phyloP scores from a whole-genome alignment of 228 moss, liverwort and hornwort species.

The Sphagnum magellanicum region DNA sequence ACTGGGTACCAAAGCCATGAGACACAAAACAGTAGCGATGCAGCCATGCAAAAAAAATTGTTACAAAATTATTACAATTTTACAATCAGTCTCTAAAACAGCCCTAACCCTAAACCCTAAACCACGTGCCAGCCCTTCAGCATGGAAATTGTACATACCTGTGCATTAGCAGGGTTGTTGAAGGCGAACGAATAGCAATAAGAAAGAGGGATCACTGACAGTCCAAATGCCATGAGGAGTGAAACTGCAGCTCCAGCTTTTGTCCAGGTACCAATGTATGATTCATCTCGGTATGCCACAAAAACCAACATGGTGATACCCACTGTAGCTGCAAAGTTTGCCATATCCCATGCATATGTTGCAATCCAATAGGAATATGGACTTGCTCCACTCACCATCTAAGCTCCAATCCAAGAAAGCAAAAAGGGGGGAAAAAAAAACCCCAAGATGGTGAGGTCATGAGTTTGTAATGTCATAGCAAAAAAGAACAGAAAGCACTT shows the following conservation, averaged over 20 bases:
- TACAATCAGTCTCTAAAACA: too few relatives aligned
- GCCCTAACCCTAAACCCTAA: too few relatives aligned
- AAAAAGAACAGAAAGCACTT: too few relatives aligned
- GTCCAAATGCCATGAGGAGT: conserved; percentile 67
- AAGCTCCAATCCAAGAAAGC: background rate
- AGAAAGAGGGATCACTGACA: conserved; percentile 84
- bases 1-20: too few relatives aligned
- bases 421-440: too few relatives aligned
- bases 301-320: conserved; percentile 79
- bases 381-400: conserved; percentile 87
- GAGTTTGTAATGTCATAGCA: too few relatives aligned
- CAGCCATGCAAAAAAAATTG: too few relatives aligned
- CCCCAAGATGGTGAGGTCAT: too few relatives aligned
- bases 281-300: conserved; percentile 52
- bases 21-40: too few relatives aligned
- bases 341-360: conserved; percentile 81
- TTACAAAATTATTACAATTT: too few relatives aligned
- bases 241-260: conserved; percentile 65
- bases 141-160: conserved; percentile 29
- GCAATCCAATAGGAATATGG: conserved; percentile 77
- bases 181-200: conserved; percentile 88
- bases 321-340: conserved; percentile 60
- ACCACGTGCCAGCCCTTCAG: background rate
- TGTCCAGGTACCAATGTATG: conserved; percentile 80
- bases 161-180: conserved; percentile 79